Percentiles rank a stretch among this genome's conserved stretches.
Evolutionary conservation across 1,284 basidiomycete genomes (phyloP).

Genomic region (Wolfiporia cocos): DNA sequence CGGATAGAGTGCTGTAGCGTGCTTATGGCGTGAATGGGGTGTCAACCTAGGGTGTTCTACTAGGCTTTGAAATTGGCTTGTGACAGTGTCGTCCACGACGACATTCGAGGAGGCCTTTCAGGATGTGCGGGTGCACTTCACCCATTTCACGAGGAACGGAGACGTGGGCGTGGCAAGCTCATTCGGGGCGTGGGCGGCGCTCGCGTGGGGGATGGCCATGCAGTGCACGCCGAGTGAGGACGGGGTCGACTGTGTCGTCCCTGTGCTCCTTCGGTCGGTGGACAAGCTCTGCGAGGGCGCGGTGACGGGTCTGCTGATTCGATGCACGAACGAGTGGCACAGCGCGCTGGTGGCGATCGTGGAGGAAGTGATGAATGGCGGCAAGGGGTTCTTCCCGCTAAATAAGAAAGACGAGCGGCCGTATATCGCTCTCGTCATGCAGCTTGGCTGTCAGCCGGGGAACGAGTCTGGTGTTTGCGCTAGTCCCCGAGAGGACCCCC

Average conservation of each 20-base stretch:
- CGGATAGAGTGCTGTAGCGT: no score
- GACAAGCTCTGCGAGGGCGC: neutral
- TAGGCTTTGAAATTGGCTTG: no score
- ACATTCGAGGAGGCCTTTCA: slow-evolving; percentile 6
- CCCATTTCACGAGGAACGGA: no score
- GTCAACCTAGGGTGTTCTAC: no score
- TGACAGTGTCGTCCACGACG: no score
- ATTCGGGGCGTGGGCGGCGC: neutral
- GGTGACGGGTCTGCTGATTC: no score
- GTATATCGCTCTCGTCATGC: no score
- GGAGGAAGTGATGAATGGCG: neutral
- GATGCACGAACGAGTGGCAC: neutral
- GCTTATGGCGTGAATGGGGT: no score
- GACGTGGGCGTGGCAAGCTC: neutral
- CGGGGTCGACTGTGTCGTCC: slow-evolving; percentile 6
- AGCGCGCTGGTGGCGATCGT: neutral
- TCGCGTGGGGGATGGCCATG: slow-evolving; percentile 6
- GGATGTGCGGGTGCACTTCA: slow-evolving; percentile 6
- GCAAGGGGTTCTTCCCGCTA: neutral
- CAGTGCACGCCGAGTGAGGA: neutral
- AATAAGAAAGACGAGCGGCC: no score
- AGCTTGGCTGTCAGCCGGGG: no score
- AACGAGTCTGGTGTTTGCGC: no score
- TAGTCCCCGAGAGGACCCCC: no score
- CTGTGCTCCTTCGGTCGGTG: slow-evolving; percentile 2